Evolutionary conservation across 2,329 filamentous ascomycete genomes (phyloP).

Genomic region (Talaromyces albobiverticillius): DNA sequence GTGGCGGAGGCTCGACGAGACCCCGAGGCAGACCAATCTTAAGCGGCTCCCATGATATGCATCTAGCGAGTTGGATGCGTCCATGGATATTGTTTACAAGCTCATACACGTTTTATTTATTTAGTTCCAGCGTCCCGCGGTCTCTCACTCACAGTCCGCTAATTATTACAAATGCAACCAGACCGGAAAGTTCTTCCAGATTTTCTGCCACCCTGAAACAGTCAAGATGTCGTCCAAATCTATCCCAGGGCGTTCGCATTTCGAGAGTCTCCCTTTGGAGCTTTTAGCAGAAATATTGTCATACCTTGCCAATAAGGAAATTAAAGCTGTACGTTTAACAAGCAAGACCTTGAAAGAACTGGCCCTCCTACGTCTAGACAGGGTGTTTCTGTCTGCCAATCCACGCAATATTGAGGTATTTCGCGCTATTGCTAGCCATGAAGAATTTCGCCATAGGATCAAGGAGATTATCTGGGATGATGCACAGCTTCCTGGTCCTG

Average conservation of each 20-base stretch:
- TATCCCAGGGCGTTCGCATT: background rate
- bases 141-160: too few species aligned
- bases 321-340: constrained; percentile 27
- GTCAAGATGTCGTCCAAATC: background rate
- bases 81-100: too few species aligned
- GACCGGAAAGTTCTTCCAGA: too few species aligned
- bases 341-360: constrained; percentile 16
- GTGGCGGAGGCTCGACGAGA: too few species aligned
- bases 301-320: constrained; percentile 23
- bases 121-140: too few species aligned
- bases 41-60: too few species aligned
- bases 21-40: too few species aligned
- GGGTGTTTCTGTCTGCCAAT: constrained; percentile 43
- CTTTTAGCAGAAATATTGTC: background rate
- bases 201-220: too few species aligned
- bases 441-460: constrained; percentile 28
- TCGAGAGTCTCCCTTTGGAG: background rate
- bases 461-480: constrained; percentile 37
- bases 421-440: constrained; percentile 35
- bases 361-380: constrained; percentile 26
- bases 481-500: background rate
- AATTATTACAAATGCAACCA: too few species aligned
- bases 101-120: too few species aligned
- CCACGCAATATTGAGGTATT: constrained; percentile 38
- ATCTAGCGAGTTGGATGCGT: too few species aligned